Percentiles rank a stretch among this genome's conserved stretches.
phyloP scores from a whole-genome alignment of 805 yeast genomes.

The Candida berthetii region DNA sequence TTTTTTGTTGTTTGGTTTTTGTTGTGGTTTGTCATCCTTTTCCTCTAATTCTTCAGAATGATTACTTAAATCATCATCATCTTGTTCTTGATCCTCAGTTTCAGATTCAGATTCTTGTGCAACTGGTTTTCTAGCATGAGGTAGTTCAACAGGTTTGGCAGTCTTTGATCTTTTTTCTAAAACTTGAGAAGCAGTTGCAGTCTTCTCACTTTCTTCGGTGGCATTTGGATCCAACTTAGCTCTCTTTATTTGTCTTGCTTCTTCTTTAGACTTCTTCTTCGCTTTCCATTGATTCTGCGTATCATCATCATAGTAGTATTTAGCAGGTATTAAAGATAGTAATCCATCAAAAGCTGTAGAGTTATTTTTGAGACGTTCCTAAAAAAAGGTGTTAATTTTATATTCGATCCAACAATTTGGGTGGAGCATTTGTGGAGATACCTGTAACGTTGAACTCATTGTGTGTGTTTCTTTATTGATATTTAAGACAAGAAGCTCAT shows the following conservation, averaged over 20 bases:
- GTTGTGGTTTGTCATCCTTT: constrained; percentile 16
- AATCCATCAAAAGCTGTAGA: constrained; percentile 84
- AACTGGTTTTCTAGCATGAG: constrained; percentile 22
- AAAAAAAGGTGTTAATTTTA: constrained; percentile 24
- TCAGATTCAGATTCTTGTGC: constrained; percentile 1
- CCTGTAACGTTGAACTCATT: constrained; percentile 58
- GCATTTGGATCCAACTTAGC: constrained; percentile 71
- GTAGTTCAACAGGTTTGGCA: constrained; percentile 41
- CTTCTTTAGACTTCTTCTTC: constrained; percentile 67
- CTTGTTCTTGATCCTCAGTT: constrained; percentile 6
- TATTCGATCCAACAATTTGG: no score
- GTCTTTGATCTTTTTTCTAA: constrained; percentile 44
- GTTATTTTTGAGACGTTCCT: constrained; percentile 75
- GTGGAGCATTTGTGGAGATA: no score
- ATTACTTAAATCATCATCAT: constrained; percentile 12
- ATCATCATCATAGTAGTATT: constrained; percentile 88
- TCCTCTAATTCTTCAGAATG: constrained; percentile 16
- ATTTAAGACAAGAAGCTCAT: background rate
- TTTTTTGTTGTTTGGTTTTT: constrained; percentile 13
- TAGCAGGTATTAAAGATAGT: constrained; percentile 87
- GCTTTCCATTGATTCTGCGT: constrained; percentile 88
- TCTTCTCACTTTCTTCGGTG: constrained; percentile 39
- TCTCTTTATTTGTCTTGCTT: constrained; percentile 51
- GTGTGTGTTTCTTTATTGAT: background rate
- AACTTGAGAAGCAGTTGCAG: constrained; percentile 54